phyloP scores from a whole-genome alignment of 345 rosid genomes.

The Lepidium sativum region DNA sequence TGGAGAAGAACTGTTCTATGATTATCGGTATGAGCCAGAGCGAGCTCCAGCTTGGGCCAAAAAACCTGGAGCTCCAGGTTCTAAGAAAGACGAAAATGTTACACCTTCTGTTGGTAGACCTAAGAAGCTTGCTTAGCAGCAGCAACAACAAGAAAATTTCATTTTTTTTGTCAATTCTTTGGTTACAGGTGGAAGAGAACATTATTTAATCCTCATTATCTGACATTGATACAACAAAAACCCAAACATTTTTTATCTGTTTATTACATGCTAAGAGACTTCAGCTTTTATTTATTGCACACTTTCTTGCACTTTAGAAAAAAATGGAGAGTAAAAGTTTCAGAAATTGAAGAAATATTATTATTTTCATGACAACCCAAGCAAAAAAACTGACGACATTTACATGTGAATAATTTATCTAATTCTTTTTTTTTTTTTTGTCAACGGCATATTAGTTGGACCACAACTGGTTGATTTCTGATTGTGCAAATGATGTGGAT shows the following conservation, averaged over 20 bases:
- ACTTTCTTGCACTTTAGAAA: too few species aligned
- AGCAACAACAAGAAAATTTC: neutral
- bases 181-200: neutral
- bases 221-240: neutral
- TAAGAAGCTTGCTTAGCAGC: slow-evolving; percentile 75
- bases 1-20: slow-evolving; percentile 93
- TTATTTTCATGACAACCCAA: too few species aligned
- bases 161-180: slow-evolving; percentile 6
- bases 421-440: too few species aligned
- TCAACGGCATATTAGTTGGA: too few species aligned
- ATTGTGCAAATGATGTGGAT: too few species aligned
- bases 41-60: slow-evolving; percentile 99
- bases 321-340: too few species aligned
- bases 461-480: too few species aligned
- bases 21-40: slow-evolving; percentile 93
- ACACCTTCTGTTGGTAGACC: slow-evolving; percentile 81
- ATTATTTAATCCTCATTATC: neutral
- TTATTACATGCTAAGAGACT: neutral
- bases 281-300: too few species aligned
- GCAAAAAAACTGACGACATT: too few species aligned
- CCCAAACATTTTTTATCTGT: neutral
- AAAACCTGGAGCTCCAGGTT: slow-evolving; percentile 85
- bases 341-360: too few species aligned
- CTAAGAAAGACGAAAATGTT: slow-evolving; percentile 66
- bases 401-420: too few species aligned